These are phyloP conservation scores for Neoboletus brunneissimus DNA, from an alignment of 768 basidiomycete species.

Conservation along the genomic window DNA sequence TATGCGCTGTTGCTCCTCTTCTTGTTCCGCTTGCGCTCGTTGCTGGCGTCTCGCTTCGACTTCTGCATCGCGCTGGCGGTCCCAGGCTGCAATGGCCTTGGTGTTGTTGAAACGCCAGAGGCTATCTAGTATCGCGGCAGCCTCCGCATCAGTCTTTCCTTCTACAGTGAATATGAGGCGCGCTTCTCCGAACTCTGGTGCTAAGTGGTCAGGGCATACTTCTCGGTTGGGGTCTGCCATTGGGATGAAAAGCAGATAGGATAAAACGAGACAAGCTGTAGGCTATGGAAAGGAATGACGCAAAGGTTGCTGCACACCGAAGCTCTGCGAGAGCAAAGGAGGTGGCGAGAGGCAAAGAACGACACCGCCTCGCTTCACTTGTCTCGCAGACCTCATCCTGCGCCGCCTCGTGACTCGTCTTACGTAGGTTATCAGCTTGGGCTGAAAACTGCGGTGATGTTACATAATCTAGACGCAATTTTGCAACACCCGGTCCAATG, in stretches of 20 bases:
- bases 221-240: background rate
- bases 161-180: background rate
- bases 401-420: too few species aligned
- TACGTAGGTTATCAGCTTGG: too few species aligned
- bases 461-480: too few species aligned
- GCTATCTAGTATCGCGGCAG: accelerated
- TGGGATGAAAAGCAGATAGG: too few species aligned
- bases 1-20: accelerated
- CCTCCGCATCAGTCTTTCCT: background rate
- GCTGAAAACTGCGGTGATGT: too few species aligned
- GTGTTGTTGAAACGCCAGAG: background rate
- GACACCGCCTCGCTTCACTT: background rate
- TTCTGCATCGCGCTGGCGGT: accelerated
- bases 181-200: background rate
- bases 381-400: too few species aligned
- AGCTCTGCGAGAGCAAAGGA: background rate
- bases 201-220: accelerated
- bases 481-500: too few species aligned
- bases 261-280: too few species aligned
- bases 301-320: too few species aligned
- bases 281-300: too few species aligned
- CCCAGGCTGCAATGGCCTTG: background rate
- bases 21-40: background rate
- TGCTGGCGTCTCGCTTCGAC: accelerated
- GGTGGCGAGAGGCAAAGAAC: background rate